Evolutionary conservation across 1,139 yeast genomes (phyloP), one percentile per base, ranked within the genome.

Genomic region (Zygosaccharomyces pseudobailii): DNA sequence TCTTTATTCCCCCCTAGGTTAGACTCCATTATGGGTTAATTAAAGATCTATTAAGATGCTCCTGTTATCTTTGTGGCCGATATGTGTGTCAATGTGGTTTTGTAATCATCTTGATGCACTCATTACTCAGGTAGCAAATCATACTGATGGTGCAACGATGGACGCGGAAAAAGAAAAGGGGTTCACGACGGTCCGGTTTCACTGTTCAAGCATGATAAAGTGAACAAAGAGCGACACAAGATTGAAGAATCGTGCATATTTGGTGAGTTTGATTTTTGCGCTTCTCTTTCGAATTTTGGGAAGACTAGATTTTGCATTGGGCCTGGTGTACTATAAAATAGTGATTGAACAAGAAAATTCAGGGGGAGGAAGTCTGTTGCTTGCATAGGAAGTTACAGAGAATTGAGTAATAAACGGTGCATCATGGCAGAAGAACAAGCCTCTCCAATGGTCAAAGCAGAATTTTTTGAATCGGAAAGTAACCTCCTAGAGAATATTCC

Each of bases 1-100:
- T 37, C 46, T 36, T 47, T 47, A 5, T 37, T 30, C 25, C 8
- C 21, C 34, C 33, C 41, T 27, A 27, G 27, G 9, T 13, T 23
- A 17, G 41, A 38, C 33, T 38, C 34, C 41, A 38, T 38, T 9
- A 13, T 22, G 27, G 30, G 31, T 31, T 36, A 36, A 24, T 5
- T 13, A 13, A 13, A 13, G 17, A 1, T n/a, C 6, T n/a, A 6
- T 30, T n/a, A 9, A 9, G 10, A 6, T 5, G 19, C 1, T 7
- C 19, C 33, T 10, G 6, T 30, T 4, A 6, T 2, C 17, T 13
- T 13, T 13, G 17, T 13, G 17, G 17, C 17, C 17, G 17, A 13
- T 13, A 13, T 13, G 17, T 13, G 17, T 13, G 17, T 13, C 17
- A 13, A 2, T 13, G 2, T 13, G 17, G 17, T 13, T 13, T 13